Conservation (phyloP, 352 stramenopile genomes). For the Phytophthora agathidicida region DNA sequence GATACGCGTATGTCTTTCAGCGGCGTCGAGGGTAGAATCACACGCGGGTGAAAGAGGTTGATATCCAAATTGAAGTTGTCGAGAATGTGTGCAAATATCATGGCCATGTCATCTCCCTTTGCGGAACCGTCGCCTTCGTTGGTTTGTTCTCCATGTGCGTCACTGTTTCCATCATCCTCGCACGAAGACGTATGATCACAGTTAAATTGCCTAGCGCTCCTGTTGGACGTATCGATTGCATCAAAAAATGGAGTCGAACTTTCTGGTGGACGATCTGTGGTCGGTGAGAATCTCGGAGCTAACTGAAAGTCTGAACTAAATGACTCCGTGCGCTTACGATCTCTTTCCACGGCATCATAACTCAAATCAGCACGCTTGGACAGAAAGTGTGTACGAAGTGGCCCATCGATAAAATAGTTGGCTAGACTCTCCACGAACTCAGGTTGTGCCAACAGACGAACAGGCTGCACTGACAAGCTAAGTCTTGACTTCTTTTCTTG, state of each 20-base stretch:
- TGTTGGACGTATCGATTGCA: constrained; percentile 51
- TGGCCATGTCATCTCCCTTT: constrained; percentile 5
- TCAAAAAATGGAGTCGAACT: constrained; percentile 72
- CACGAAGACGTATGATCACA: not conserved
- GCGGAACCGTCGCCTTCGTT: constrained; percentile 1
- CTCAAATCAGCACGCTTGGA: constrained; percentile 24
- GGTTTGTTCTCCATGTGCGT: not conserved
- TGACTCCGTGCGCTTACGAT: constrained; percentile 22
- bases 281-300: constrained; percentile 23
- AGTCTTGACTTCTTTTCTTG: constrained; percentile 41
- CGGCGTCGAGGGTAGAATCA: constrained; percentile 53
- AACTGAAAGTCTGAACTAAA: constrained; percentile 27
- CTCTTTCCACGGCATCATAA: constrained; percentile 7
- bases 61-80: constrained; percentile 44
- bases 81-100: constrained; percentile 26
- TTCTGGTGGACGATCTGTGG: constrained; percentile 17
- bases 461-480: constrained; percentile 51
- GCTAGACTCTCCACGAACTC: constrained; percentile 66
- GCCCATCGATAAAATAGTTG: constrained; percentile 64
- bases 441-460: constrained; percentile 60
- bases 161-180: not conserved
- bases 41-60: constrained; percentile 48
- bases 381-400: constrained; percentile 49
- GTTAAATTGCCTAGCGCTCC: constrained; percentile 24
- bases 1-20: constrained; percentile 36